Evolutionary conservation across 331 rosid species (phyloP).

Genomic region (Rhamnella rubrinervis): DNA sequence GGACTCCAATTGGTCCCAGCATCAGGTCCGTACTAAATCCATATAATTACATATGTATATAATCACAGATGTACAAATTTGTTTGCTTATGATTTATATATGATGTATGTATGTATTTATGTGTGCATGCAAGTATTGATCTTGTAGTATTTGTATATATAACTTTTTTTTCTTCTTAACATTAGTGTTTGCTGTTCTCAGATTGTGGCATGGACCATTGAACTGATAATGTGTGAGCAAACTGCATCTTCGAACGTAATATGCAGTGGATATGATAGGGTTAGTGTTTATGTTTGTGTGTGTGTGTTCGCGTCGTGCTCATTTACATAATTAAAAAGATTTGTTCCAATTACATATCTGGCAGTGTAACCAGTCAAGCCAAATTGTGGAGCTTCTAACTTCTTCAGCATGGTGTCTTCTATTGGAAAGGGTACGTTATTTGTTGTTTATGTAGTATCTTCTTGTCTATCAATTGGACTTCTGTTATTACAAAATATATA

Average conservation of each 20-base stretch:
- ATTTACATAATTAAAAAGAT: neutral
- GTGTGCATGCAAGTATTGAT: neutral
- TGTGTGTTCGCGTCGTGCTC: neutral
- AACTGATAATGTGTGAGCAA: slow-evolving; percentile 27
- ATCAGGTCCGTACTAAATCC: slow-evolving; percentile 35
- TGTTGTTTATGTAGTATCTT: neutral
- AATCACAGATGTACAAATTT: neutral
- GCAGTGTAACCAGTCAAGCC: slow-evolving; percentile 53
- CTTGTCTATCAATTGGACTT: neutral
- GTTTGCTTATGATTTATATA: neutral
- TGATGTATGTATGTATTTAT: neutral
- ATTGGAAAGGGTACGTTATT: slow-evolving; percentile 65
- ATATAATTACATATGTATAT: neutral
- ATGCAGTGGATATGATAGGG: slow-evolving; percentile 53
- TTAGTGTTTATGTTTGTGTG: slow-evolving; percentile 9
- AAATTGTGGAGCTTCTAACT: slow-evolving; percentile 52
- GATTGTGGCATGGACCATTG: slow-evolving; percentile 56
- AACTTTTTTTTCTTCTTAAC: too few species aligned
- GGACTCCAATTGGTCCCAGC: slow-evolving; percentile 44
- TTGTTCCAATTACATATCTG: slow-evolving; percentile 5
- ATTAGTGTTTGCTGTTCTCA: slow-evolving; percentile 30
- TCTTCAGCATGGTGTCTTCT: slow-evolving; percentile 69
- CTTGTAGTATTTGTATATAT: neutral
- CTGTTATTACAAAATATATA: neutral
- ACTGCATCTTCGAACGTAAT: slow-evolving; percentile 45